These are phyloP conservation scores for Colletotrichum sp. DNA, from an alignment of 2,329 filamentous ascomycete species.

Conservation along the genomic window DNA sequence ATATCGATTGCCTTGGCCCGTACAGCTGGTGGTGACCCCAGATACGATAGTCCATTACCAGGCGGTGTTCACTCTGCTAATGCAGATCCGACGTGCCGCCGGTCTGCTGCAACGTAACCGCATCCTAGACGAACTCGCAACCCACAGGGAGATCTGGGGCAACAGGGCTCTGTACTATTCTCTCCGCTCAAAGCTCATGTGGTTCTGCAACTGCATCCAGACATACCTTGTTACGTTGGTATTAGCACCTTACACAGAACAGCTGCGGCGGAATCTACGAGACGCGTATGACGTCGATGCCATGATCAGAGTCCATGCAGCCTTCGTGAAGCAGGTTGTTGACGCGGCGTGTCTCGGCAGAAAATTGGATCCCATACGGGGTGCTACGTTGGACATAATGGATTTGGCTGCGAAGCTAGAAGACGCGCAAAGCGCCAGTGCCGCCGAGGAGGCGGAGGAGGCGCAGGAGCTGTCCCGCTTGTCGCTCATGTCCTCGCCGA, in stretches of 20 bases:
- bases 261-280: constrained; percentile 62
- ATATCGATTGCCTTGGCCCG: constrained; percentile 71
- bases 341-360: constrained; percentile 73
- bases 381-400: constrained; percentile 76
- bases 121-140: constrained; percentile 44
- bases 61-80: constrained; percentile 73
- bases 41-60: constrained; percentile 72
- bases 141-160: constrained; percentile 39
- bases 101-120: constrained; percentile 66
- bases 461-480: constrained; percentile 43
- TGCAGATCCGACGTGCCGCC: constrained; percentile 77
- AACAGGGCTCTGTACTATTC: constrained; percentile 59
- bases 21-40: constrained; percentile 75
- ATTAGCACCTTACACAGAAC: constrained; percentile 62
- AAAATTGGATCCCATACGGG: constrained; percentile 72
- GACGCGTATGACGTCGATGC: constrained; percentile 76
- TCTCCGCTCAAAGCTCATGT: constrained; percentile 73
- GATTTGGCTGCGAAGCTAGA: constrained; percentile 76
- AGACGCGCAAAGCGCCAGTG: constrained; percentile 55
- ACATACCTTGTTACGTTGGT: constrained; percentile 79
- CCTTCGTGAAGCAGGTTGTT: constrained; percentile 66
- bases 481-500: constrained; percentile 38
- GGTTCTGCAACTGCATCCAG: constrained; percentile 78
- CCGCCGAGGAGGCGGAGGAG: constrained; percentile 40
- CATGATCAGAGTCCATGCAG: constrained; percentile 75